A percentile compares a stretch with the other conserved stretches of the same genome.
Evolutionary conservation across 2,329 filamentous ascomycete genomes (phyloP).

Genomic region (Cytospora schulzeri): DNA sequence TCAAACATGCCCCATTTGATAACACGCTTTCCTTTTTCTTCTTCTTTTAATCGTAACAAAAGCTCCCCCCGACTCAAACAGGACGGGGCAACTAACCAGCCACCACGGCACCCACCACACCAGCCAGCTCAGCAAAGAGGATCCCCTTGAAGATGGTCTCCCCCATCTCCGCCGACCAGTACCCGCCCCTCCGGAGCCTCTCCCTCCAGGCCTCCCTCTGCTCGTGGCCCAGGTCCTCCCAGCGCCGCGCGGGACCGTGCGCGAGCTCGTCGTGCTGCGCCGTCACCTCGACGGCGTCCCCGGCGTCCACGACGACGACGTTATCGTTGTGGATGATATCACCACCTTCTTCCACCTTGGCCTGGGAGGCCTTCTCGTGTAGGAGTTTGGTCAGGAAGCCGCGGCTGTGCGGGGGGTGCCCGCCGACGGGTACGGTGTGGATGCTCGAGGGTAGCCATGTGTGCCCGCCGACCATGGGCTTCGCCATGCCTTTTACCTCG

Average conservation of each 20-base stretch:
- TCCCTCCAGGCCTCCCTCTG: constrained; percentile 71
- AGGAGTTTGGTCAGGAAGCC: constrained; percentile 25
- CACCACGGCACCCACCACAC: constrained; percentile 57
- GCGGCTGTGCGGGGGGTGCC: neutral
- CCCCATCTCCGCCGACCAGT: constrained; percentile 79
- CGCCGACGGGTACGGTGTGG: constrained; percentile 15
- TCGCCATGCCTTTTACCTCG: constrained; percentile 61
- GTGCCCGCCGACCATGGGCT: constrained; percentile 57
- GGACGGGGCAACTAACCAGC: constrained; percentile 38
- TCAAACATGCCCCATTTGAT: neutral
- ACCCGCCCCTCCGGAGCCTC: constrained; percentile 64
- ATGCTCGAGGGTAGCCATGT: constrained; percentile 54
- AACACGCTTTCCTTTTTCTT: neutral
- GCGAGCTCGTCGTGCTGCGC: constrained; percentile 46
- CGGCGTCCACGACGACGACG: constrained; percentile 31
- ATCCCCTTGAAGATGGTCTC: constrained; percentile 76
- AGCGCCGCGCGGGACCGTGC: constrained; percentile 55
- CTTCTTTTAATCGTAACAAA: neutral
- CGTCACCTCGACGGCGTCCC: constrained; percentile 39
- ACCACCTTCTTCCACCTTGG: neutral
- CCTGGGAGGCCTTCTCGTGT: constrained; percentile 18
- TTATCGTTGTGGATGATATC: neutral
- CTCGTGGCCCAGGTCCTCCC: constrained; percentile 68
- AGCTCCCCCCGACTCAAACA: neutral
- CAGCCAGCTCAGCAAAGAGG: constrained; percentile 73